Evolutionary conservation across 2,329 filamentous ascomycete genomes (phyloP).

Genomic region (Ceratocystis harringtonii): DNA sequence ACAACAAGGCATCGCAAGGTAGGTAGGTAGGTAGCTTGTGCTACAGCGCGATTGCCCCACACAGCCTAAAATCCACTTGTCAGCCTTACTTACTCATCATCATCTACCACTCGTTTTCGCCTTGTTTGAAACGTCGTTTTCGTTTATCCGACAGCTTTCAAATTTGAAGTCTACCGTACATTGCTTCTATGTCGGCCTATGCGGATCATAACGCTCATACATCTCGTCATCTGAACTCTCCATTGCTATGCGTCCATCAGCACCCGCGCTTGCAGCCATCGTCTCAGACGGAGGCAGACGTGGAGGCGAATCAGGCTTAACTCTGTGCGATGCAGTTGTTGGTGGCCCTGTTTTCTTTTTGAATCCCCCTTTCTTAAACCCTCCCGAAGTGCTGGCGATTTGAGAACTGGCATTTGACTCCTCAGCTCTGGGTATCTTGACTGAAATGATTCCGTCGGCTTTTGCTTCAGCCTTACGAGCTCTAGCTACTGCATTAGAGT

Average conservation of each 20-base stretch:
- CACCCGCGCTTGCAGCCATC: neutral
- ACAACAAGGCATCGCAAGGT: too few species aligned
- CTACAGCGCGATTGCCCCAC: too few species aligned
- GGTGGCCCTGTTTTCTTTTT: conserved; percentile 76
- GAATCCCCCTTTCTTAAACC: conserved; percentile 55
- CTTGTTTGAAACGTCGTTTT: too few species aligned
- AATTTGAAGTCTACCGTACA: too few species aligned
- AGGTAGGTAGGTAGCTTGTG: too few species aligned
- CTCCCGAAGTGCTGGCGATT: conserved; percentile 21
- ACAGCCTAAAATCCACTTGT: too few species aligned
- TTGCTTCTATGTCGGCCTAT: conserved; percentile 32
- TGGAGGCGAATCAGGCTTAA: conserved; percentile 31
- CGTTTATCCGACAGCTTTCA: too few species aligned
- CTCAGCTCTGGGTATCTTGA: conserved; percentile 37
- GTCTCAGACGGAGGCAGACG: neutral
- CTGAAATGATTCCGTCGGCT: conserved; percentile 52
- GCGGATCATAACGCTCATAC: conserved; percentile 52
- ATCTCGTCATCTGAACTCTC: conserved; percentile 47
- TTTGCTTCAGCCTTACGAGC: conserved; percentile 57
- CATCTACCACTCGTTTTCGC: too few species aligned
- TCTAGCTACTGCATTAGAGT: conserved; percentile 48
- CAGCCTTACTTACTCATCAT: too few species aligned
- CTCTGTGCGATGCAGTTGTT: conserved; percentile 30
- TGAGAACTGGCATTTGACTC: conserved; percentile 5
- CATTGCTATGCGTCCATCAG: neutral